A percentile compares a stretch with the other conserved stretches of the same genome.
Evolutionary conservation across 257 asterid genomes (phyloP).

Genomic region (Salvia miltiorrhiza): DNA sequence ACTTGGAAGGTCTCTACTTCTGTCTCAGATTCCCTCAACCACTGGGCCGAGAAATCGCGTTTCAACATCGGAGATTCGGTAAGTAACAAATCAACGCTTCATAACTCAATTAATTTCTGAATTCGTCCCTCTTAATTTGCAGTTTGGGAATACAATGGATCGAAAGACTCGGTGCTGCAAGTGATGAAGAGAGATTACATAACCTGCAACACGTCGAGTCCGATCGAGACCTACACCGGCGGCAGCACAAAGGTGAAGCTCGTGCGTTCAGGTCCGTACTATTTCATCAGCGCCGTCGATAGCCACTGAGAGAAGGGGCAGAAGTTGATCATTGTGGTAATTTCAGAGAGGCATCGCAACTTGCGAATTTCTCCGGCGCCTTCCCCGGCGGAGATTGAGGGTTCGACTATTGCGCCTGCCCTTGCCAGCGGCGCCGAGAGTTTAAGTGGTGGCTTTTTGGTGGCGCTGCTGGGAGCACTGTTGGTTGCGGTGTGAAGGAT

Average conservation of each 20-base stretch:
- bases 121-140: neutral
- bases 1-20: conserved; percentile 61
- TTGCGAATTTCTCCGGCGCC: conserved; percentile 50
- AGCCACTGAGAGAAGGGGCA: conserved; percentile 71
- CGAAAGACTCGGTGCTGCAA: conserved; percentile 58
- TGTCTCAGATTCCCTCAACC: conserved; percentile 49
- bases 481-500: conserved; percentile 26
- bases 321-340: conserved; percentile 64
- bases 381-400: conserved; percentile 46
- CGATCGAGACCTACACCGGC: conserved; percentile 47
- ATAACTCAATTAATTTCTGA: neutral
- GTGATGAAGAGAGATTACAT: conserved; percentile 58
- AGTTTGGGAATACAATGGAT: conserved; percentile 57
- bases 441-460: too few species aligned
- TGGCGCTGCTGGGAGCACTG: conserved; percentile 25
- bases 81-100: conserved; percentile 29
- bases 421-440: conserved; percentile 43
- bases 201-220: conserved; percentile 65
- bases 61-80: conserved; percentile 66
- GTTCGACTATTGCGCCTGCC: conserved; percentile 56
- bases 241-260: conserved; percentile 53
- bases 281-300: conserved; percentile 69
- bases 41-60: conserved; percentile 67
- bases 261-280: conserved; percentile 60
- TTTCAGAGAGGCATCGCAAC: conserved; percentile 49